Percentiles rank a stretch among this genome's conserved stretches.
Evolutionary conservation across 768 basidiomycete species (phyloP).

Genomic region (Tephrocybe sp.): DNA sequence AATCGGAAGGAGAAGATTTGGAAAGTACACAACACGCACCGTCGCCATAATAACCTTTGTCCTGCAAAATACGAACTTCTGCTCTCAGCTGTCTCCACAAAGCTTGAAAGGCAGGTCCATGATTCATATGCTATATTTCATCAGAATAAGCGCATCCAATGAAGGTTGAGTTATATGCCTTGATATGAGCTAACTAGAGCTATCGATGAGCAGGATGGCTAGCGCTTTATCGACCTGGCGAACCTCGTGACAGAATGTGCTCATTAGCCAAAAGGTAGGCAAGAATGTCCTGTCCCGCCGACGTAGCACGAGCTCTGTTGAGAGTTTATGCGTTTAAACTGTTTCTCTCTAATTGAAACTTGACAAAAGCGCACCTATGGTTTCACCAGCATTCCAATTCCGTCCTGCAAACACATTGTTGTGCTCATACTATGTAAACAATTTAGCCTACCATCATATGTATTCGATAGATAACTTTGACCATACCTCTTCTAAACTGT

Average conservation of each 20-base stretch:
- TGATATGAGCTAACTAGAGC: conserved; percentile 74
- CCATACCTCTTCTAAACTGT: conserved; percentile 77
- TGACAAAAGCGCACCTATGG: conserved; percentile 49
- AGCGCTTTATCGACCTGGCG: conserved; percentile 12
- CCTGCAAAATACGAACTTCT: conserved; percentile 71
- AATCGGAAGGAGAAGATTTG: not conserved
- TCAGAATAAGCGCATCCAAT: not conserved
- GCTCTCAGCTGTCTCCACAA: conserved; percentile 64
- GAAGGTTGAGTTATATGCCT: conserved; percentile 38
- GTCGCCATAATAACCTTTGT: conserved; percentile 79
- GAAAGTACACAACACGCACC: conserved; percentile 35
- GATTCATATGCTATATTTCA: conserved; percentile 67
- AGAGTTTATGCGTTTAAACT: not conserved
- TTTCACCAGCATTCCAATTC: conserved; percentile 85
- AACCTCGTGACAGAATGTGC: conserved; percentile 84
- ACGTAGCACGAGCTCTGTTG: conserved; percentile 71
- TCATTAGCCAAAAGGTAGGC: conserved; percentile 66
- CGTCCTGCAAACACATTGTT: conserved; percentile 78
- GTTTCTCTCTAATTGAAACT: not conserved
- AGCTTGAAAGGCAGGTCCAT: conserved; percentile 72
- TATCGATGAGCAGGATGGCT: conserved; percentile 10
- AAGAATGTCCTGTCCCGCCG: conserved; percentile 57
- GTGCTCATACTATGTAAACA: conserved; percentile 61
- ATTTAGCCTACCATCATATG: not conserved
- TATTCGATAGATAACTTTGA: not conserved